A percentile compares a stretch with the other conserved stretches of the same genome.
These are phyloP conservation scores for Phaffomyces opuntiae DNA, from an alignment of 805 yeast species.

Conservation along the genomic window DNA sequence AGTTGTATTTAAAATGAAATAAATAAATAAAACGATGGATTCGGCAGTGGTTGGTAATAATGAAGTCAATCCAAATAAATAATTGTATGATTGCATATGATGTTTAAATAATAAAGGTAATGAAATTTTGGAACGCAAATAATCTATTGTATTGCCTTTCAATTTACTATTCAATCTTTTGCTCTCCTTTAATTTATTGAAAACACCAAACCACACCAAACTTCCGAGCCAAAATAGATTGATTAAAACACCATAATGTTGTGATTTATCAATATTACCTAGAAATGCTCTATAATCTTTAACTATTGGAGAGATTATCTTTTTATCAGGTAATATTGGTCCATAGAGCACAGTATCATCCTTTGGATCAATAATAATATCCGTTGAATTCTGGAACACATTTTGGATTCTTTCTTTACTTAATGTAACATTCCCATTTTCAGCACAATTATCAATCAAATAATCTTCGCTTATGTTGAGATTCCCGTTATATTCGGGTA, in stretches of 20 bases:
- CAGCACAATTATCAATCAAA: slow-evolving; percentile 1
- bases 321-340: slow-evolving; percentile 12
- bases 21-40: slow-evolving; percentile 25
- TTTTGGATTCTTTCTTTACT: slow-evolving; percentile 6
- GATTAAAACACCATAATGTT: slow-evolving; percentile 15
- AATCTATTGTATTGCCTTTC: slow-evolving; percentile 10
- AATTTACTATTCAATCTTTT: slow-evolving; percentile 12
- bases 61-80: slow-evolving; percentile 7
- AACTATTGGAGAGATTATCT: slow-evolving; percentile 7
- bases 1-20: slow-evolving; percentile 20
- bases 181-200: slow-evolving; percentile 13
- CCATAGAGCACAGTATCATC: slow-evolving; percentile 5
- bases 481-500: slow-evolving; percentile 6
- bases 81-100: slow-evolving; percentile 17
- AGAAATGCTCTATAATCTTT: slow-evolving; percentile 21
- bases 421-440: slow-evolving; percentile 6
- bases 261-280: slow-evolving; percentile 20
- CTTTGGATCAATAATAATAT: slow-evolving; percentile 1
- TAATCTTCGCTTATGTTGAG: slow-evolving; percentile 4
- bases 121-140: slow-evolving; percentile 12
- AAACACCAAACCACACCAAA: slow-evolving; percentile 15
- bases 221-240: slow-evolving; percentile 16
- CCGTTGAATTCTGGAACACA: slow-evolving; percentile 10
- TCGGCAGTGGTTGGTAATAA: slow-evolving; percentile 20
- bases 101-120: slow-evolving; percentile 13